phyloP scores from a whole-genome alignment of 192 early-diverging fungal species.

The Chytriomyces hyalinus region DNA sequence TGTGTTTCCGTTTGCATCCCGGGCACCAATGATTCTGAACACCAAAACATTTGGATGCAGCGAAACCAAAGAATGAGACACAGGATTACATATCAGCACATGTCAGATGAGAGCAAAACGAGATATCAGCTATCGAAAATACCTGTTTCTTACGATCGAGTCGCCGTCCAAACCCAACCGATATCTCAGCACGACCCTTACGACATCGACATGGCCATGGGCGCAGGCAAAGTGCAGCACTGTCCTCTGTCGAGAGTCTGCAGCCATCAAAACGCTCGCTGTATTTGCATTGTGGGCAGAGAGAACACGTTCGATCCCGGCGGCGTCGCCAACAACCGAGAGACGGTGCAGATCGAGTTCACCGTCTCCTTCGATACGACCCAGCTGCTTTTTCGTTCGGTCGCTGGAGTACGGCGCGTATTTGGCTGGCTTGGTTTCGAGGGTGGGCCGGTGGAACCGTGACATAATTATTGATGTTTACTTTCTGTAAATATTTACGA shows the following conservation, averaged over 20 bases:
- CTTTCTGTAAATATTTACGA: too few relatives aligned
- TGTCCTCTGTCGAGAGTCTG: slow-evolving; percentile 63
- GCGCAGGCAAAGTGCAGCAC: slow-evolving; percentile 85
- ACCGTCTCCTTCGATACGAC: background rate
- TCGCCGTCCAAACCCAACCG: background rate
- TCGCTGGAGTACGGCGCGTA: too few relatives aligned
- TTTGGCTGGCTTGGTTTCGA: too few relatives aligned
- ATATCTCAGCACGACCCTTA: slow-evolving; percentile 60
- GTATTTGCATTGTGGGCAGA: background rate
- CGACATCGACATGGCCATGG: slow-evolving; percentile 66
- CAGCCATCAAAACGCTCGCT: background rate
- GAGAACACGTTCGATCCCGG: background rate
- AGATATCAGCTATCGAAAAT: background rate
- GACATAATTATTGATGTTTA: too few relatives aligned
- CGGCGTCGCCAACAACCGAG: background rate
- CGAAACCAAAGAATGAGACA: background rate
- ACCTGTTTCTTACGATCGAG: background rate
- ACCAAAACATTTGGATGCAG: background rate
- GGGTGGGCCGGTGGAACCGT: too few relatives aligned
- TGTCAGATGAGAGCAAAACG: too few relatives aligned
- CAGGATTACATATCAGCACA: background rate
- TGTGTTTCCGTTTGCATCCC: slow-evolving; percentile 49
- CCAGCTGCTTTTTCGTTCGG: too few relatives aligned
- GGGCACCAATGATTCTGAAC: slow-evolving; percentile 14
- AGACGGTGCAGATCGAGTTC: background rate